phyloP scores from a whole-genome alignment of 441 rosid species.

The Erodium moschatum region DNA sequence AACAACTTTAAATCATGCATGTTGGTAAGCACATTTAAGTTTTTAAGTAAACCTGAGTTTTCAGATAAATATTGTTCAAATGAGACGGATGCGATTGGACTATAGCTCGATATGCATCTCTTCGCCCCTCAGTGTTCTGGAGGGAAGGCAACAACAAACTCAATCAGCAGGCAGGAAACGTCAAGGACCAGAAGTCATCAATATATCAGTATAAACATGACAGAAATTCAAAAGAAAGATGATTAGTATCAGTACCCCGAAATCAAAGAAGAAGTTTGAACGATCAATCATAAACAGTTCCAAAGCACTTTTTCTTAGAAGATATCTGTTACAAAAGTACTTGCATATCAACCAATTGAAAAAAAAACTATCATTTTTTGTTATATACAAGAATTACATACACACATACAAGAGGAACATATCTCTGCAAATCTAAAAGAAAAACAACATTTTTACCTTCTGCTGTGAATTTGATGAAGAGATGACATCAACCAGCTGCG shows the following conservation, averaged over 20 bases:
- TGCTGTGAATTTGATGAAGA: constrained; percentile 92
- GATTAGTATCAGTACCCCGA: constrained; percentile 52
- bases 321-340: constrained; percentile 56
- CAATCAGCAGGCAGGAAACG: constrained; percentile 14
- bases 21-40: background rate
- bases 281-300: constrained; percentile 98
- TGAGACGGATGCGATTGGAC: constrained; percentile 87
- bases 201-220: background rate
- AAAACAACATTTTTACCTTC: constrained; percentile 49
- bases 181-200: background rate
- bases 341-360: no score
- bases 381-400: no score
- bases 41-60: constrained; percentile 68
- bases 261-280: constrained; percentile 95
- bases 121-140: constrained; percentile 79
- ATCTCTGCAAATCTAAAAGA: no score
- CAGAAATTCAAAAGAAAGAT: no score
- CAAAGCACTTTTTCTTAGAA: constrained; percentile 92
- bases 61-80: constrained; percentile 81
- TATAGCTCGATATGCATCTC: constrained; percentile 89
- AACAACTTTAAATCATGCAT: no score
- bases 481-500: constrained; percentile 84
- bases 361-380: no score
- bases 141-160: constrained; percentile 17
- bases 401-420: no score